Evolutionary conservation across 495 filamentous ascomycete genomes (phyloP).

Genomic region (Physcia stellaris): DNA sequence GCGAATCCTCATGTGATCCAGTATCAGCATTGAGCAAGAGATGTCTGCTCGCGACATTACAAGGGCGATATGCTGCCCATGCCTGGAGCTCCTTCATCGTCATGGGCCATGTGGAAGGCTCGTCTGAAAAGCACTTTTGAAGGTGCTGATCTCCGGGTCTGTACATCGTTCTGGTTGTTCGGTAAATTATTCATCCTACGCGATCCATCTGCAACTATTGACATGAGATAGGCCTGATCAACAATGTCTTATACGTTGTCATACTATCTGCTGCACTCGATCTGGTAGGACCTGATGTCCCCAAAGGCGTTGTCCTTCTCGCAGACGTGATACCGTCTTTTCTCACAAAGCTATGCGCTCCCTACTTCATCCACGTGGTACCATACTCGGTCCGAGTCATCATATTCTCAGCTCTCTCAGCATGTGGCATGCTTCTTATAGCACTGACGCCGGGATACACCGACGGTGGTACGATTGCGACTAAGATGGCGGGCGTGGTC

Average conservation of each 20-base stretch:
- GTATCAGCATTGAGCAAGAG: too few relatives aligned
- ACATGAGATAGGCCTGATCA: conserved; percentile 60
- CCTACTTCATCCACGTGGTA: conserved; percentile 82
- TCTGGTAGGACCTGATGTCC: conserved; percentile 71
- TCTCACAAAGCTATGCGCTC: conserved; percentile 70
- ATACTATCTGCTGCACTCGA: conserved; percentile 93
- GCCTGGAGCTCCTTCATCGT: conserved; percentile 59
- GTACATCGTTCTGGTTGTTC: conserved; percentile 83
- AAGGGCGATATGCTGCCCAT: conserved; percentile 41
- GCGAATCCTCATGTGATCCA: too few relatives aligned
- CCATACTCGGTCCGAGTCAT: conserved; percentile 67
- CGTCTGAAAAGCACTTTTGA: conserved; percentile 49
- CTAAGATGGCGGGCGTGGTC: conserved; percentile 73
- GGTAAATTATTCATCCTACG: conserved; percentile 36
- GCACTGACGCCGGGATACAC: conserved; percentile 55
- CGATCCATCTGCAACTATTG: background rate
- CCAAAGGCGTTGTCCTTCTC: conserved; percentile 85
- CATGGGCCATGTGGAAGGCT: conserved; percentile 55
- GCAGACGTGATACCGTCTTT: conserved; percentile 86
- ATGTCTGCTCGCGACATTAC: too few relatives aligned
- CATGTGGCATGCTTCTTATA: conserved; percentile 75
- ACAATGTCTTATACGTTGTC: conserved; percentile 96
- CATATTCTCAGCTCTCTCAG: conserved; percentile 56
- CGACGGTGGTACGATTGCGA: conserved; percentile 44
- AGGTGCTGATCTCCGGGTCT: conserved; percentile 57